Conservation (phyloP, 2,329 filamentous ascomycete genomes). For the Graphium sp. region DNA sequence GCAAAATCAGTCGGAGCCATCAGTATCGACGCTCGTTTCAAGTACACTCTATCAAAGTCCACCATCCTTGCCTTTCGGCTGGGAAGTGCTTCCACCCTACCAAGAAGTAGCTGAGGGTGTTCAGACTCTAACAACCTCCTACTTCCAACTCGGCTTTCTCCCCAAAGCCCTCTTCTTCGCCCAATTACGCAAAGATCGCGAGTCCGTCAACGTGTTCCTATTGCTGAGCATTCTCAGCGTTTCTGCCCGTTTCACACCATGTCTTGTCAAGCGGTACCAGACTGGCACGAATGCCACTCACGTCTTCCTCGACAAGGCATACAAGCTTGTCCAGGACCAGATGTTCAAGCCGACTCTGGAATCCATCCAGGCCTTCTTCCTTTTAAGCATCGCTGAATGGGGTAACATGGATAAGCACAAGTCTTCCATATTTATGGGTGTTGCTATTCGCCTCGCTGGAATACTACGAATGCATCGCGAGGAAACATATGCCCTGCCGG, state of each 20-base stretch:
- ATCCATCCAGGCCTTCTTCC: conserved; percentile 14
- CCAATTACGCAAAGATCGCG: conserved; percentile 7
- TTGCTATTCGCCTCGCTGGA: conserved; percentile 17
- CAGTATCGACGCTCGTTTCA: no score
- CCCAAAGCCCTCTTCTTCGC: conserved; percentile 15
- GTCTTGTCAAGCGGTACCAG: conserved; percentile 10
- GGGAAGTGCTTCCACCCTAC: conserved; percentile 9
- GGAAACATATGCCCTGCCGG: conserved; percentile 14
- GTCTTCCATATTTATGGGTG: conserved; percentile 17
- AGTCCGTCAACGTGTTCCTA: conserved; percentile 12
- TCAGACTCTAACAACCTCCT: conserved; percentile 12
- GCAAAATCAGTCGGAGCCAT: no score
- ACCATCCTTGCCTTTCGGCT: no score
- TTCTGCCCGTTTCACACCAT: conserved; percentile 14
- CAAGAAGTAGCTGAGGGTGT: conserved; percentile 12
- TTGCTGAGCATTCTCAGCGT: conserved; percentile 13
- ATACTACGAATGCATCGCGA: conserved; percentile 17
- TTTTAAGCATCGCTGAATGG: conserved; percentile 15
- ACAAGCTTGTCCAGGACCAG: conserved; percentile 9
- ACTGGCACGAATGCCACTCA: conserved; percentile 10
- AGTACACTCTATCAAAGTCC: no score
- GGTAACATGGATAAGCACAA: conserved; percentile 14
- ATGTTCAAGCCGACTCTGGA: conserved; percentile 14
- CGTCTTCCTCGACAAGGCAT: conserved; percentile 12
- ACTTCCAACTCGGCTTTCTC: conserved; percentile 15